Evolutionary conservation across 495 filamentous ascomycete species (phyloP).

Genomic region (Penicillium argentinense): DNA sequence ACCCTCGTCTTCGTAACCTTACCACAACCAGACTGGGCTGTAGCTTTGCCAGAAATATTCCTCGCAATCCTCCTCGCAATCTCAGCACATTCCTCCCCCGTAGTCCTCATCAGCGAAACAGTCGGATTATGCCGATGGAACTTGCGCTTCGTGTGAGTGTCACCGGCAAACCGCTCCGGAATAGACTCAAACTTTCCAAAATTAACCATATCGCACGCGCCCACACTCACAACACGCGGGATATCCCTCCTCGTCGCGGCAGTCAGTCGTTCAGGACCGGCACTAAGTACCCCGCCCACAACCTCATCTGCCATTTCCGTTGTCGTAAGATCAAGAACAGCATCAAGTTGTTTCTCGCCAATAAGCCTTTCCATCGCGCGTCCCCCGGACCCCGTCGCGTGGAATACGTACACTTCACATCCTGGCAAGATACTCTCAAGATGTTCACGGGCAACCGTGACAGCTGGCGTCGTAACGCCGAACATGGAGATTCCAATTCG

Average conservation of each 20-base stretch:
- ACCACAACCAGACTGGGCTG: too few relatives aligned
- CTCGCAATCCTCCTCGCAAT: slow-evolving; percentile 54
- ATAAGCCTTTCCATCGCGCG: slow-evolving; percentile 66
- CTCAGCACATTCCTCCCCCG: slow-evolving; percentile 47
- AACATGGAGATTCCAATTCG: slow-evolving; percentile 69
- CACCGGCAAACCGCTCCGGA: slow-evolving; percentile 40
- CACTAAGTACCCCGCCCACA: slow-evolving; percentile 60
- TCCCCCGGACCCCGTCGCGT: slow-evolving; percentile 67
- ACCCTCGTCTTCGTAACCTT: slow-evolving; percentile 47
- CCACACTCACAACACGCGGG: slow-evolving; percentile 61
- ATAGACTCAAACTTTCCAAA: slow-evolving; percentile 58
- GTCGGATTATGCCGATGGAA: slow-evolving; percentile 63
- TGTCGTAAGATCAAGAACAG: slow-evolving; percentile 67
- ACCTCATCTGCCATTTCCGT: slow-evolving; percentile 65
- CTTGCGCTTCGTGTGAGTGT: slow-evolving; percentile 25
- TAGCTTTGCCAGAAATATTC: slow-evolving; percentile 49
- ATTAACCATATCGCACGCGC: slow-evolving; percentile 69
- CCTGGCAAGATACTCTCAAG: slow-evolving; percentile 35
- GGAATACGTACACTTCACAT: slow-evolving; percentile 64
- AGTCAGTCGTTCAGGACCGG: slow-evolving; percentile 52
- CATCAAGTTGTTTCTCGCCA: slow-evolving; percentile 52
- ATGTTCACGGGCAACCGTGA: slow-evolving; percentile 44
- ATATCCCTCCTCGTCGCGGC: slow-evolving; percentile 54
- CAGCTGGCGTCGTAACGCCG: slow-evolving; percentile 67
- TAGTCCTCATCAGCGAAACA: slow-evolving; percentile 65